These are phyloP conservation scores for Fusarium sp. DNA, from an alignment of 2,329 filamentous ascomycete genomes.

Conservation along the genomic window DNA sequence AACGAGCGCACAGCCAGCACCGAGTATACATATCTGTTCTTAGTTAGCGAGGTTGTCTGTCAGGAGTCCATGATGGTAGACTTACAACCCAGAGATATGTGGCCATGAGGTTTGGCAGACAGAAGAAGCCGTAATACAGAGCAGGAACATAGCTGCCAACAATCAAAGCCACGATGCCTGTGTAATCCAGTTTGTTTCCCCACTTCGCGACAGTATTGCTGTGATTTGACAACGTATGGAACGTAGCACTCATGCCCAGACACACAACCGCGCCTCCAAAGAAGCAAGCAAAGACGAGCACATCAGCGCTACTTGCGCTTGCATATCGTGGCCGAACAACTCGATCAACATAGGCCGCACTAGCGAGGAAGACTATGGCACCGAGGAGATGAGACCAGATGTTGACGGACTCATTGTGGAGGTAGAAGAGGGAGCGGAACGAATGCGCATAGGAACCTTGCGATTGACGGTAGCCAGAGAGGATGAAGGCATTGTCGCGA, in stretches of 20 bases:
- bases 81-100: conserved; percentile 81
- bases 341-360: conserved; percentile 64
- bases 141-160: conserved; percentile 91
- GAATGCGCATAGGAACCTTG: conserved; percentile 60
- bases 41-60: conserved; percentile 27
- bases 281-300: conserved; percentile 81
- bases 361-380: conserved; percentile 66
- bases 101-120: conserved; percentile 71
- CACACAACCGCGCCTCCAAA: conserved; percentile 79
- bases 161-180: conserved; percentile 92
- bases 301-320: conserved; percentile 69
- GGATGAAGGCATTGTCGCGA: conserved; percentile 69
- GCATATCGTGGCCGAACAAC: conserved; percentile 73
- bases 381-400: conserved; percentile 75
- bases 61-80: conserved; percentile 17
- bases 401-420: conserved; percentile 73
- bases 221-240: conserved; percentile 88
- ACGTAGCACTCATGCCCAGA: conserved; percentile 85
- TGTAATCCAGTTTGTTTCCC: conserved; percentile 94
- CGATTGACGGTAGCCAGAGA: conserved; percentile 63
- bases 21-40: conserved; percentile 78
- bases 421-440: conserved; percentile 60
- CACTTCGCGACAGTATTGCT: conserved; percentile 80
- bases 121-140: conserved; percentile 87
- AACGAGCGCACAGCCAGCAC: conserved; percentile 78